These are phyloP conservation scores for Aspergillus haitiensis DNA, from an alignment of 495 filamentous ascomycete genomes.

Conservation along the genomic window DNA sequence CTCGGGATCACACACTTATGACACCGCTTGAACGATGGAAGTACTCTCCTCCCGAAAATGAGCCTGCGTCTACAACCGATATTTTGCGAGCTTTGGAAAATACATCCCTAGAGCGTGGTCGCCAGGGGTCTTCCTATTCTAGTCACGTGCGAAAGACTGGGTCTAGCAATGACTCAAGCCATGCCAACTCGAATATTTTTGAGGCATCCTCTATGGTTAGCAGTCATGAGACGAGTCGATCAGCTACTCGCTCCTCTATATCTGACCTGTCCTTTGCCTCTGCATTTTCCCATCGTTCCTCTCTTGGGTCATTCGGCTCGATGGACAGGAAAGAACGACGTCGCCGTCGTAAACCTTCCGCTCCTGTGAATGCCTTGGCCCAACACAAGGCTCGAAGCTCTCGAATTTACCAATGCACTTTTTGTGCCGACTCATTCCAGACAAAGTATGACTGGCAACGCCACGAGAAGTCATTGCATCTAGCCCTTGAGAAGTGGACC, in stretches of 20 bases:
- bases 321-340: slow-evolving; percentile 68
- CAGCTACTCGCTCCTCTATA: slow-evolving; percentile 64
- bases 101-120: slow-evolving; percentile 54
- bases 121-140: slow-evolving; percentile 39
- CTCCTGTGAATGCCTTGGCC: slow-evolving; percentile 45
- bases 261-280: slow-evolving; percentile 69
- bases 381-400: slow-evolving; percentile 42
- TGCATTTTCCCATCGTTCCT: slow-evolving; percentile 65
- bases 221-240: slow-evolving; percentile 69
- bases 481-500: slow-evolving; percentile 85
- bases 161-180: slow-evolving; percentile 64
- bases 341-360: slow-evolving; percentile 60
- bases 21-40: slow-evolving; percentile 86
- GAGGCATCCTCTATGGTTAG: slow-evolving; percentile 65
- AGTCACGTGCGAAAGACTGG: slow-evolving; percentile 55
- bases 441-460: slow-evolving; percentile 92
- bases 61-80: slow-evolving; percentile 75
- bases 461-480: slow-evolving; percentile 83
- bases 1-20: slow-evolving; percentile 59
- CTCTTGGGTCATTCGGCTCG: slow-evolving; percentile 66
- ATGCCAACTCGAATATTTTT: slow-evolving; percentile 60
- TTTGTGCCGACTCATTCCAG: slow-evolving; percentile 84
- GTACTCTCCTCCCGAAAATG: slow-evolving; percentile 81
- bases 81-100: slow-evolving; percentile 75
- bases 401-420: slow-evolving; percentile 81